Evolutionary conservation across 1,139 yeast genomes (phyloP).

Genomic region (Meyerozyma smithsonii): DNA sequence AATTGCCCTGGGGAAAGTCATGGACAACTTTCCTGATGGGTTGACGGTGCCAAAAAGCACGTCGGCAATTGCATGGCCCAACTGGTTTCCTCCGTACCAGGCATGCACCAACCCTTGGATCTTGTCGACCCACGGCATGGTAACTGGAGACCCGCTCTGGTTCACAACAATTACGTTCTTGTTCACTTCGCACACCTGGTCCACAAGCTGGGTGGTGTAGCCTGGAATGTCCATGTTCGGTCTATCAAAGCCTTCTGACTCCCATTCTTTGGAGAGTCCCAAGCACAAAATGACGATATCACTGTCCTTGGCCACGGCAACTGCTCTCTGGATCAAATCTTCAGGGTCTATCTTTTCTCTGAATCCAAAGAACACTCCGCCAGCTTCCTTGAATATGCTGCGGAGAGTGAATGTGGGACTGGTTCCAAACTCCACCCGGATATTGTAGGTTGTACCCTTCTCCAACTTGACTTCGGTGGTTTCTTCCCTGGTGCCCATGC

Average conservation of each 20-base stretch:
- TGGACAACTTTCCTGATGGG: conserved; percentile 26
- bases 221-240: conserved; percentile 41
- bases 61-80: conserved; percentile 25
- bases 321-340: conserved; percentile 34
- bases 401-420: conserved; percentile 37
- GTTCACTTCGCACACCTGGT: conserved; percentile 28
- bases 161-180: conserved; percentile 42
- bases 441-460: conserved; percentile 37
- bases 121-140: conserved; percentile 51
- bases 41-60: conserved; percentile 17
- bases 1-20: conserved; percentile 42
- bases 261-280: conserved; percentile 46
- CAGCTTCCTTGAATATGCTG: conserved; percentile 20
- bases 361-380: conserved; percentile 33
- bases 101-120: conserved; percentile 49
- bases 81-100: conserved; percentile 36
- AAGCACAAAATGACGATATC: conserved; percentile 44
- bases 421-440: conserved; percentile 50
- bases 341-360: conserved; percentile 19
- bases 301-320: conserved; percentile 35
- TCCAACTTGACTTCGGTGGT: conserved; percentile 31
- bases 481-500: conserved; percentile 50
- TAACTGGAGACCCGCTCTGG: conserved; percentile 62
- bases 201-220: conserved; percentile 41
- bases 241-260: conserved; percentile 47